Percentiles rank a stretch among this genome's conserved stretches.
Evolutionary conservation across 2,329 filamentous ascomycete genomes (phyloP).

Genomic region (Cladophialophora yegresii): DNA sequence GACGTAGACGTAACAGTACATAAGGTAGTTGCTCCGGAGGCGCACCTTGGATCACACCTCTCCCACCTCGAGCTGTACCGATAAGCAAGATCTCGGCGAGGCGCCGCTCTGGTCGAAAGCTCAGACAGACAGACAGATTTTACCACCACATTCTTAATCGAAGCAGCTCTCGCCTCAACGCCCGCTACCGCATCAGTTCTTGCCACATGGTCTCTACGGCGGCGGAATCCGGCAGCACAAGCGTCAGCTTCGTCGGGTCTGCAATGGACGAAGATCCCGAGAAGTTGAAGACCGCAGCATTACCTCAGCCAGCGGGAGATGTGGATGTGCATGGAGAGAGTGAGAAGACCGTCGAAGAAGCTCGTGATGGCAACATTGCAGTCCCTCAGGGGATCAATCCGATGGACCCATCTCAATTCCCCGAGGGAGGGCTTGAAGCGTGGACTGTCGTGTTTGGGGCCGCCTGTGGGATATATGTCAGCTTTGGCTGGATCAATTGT

Average conservation of each 20-base stretch:
- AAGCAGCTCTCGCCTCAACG: background rate
- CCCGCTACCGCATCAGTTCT: no score
- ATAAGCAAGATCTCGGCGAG: background rate
- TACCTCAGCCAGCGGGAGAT: background rate
- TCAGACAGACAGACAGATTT: background rate
- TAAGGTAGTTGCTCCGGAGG: background rate
- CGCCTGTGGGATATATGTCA: constrained; percentile 46
- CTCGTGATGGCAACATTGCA: constrained; percentile 9
- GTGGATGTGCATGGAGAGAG: background rate
- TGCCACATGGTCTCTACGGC: background rate
- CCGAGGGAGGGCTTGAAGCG: constrained; percentile 48
- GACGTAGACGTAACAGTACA: background rate
- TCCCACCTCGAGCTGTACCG: background rate
- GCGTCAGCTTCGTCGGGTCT: constrained; percentile 2
- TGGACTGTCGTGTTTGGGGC: constrained; percentile 50
- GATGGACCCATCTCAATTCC: constrained; percentile 37
- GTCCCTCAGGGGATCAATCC: constrained; percentile 22
- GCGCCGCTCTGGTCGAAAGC: background rate
- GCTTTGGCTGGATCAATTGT: constrained; percentile 45
- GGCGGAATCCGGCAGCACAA: constrained; percentile 1
- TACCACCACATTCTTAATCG: background rate
- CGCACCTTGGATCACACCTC: background rate
- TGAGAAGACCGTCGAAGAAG: constrained; percentile 6
- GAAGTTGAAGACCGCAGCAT: constrained; percentile 7
- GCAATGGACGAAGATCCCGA: constrained; percentile 21